Conservation (phyloP, 768 basidiomycete species). For the Chalciporus sphaerocephalus region DNA sequence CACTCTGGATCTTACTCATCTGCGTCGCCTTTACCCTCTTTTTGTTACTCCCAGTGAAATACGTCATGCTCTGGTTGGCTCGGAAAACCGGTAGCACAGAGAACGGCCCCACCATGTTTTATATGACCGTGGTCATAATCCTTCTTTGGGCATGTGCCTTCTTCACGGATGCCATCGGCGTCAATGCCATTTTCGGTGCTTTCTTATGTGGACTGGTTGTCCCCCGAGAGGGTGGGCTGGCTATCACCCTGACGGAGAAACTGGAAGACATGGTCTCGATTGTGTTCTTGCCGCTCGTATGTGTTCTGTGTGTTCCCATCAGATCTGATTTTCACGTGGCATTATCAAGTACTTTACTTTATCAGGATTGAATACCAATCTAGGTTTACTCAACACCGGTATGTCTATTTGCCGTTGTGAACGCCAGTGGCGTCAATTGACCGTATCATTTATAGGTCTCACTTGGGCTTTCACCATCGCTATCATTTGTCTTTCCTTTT, state of each 20-base stretch:
- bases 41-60: conserved; percentile 63
- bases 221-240: conserved; percentile 83
- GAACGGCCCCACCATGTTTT: conserved; percentile 79
- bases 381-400: conserved; percentile 80
- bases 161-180: conserved; percentile 90
- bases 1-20: conserved; percentile 77
- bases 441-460: conserved; percentile 40
- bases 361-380: conserved; percentile 85
- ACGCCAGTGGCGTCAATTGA: too few relatives aligned
- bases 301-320: not conserved
- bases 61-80: conserved; percentile 66
- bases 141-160: conserved; percentile 84
- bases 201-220: conserved; percentile 56
- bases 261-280: conserved; percentile 94
- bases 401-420: conserved; percentile 2
- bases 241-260: conserved; percentile 86
- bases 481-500: conserved; percentile 73
- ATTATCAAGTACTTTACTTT: conserved; percentile 79
- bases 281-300: conserved; percentile 81
- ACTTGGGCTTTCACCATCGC: conserved; percentile 89
- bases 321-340: not conserved
- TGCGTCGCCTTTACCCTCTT: conserved; percentile 80
- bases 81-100: conserved; percentile 74
- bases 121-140: conserved; percentile 83
- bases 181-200: conserved; percentile 84